Conservation (phyloP, 2,329 filamentous ascomycete genomes). For the Clarireedia paspali region DNA sequence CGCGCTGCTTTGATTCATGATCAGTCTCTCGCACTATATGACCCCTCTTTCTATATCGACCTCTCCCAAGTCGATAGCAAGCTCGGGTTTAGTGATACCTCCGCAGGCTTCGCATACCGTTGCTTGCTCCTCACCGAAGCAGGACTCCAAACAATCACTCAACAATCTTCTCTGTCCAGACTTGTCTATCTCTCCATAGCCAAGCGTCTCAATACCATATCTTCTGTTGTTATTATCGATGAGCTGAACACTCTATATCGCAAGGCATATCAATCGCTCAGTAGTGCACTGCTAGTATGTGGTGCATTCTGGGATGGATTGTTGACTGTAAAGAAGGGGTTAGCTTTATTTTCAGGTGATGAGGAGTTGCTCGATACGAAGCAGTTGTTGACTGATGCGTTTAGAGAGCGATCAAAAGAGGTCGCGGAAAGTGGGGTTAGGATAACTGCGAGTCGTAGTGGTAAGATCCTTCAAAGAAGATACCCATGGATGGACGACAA, state of each 20-base stretch:
- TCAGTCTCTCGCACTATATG: constrained; percentile 12
- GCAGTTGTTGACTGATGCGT: constrained; percentile 5
- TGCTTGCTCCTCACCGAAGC: constrained; percentile 18
- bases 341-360: constrained; percentile 14
- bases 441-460: constrained; percentile 3
- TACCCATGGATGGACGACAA: constrained; percentile 24
- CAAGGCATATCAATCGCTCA: constrained; percentile 14
- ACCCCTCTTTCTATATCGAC: constrained; percentile 15
- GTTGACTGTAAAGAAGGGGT: constrained; percentile 9
- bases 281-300: constrained; percentile 14
- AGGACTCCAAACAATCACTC: constrained; percentile 6
- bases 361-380: constrained; percentile 8
- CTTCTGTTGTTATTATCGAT: constrained; percentile 9
- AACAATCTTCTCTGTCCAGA: neutral
- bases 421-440: neutral
- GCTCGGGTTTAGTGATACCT: constrained; percentile 22
- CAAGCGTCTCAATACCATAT: neutral
- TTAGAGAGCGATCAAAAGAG: constrained; percentile 1
- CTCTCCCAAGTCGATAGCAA: constrained; percentile 11
- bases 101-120: constrained; percentile 14
- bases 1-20: constrained; percentile 10
- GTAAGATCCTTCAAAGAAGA: constrained; percentile 19
- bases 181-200: constrained; percentile 8
- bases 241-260: constrained; percentile 12
- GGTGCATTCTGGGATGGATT: constrained; percentile 22